Evolutionary conservation across 768 basidiomycete species (phyloP).

Genomic region (Russula emetica): DNA sequence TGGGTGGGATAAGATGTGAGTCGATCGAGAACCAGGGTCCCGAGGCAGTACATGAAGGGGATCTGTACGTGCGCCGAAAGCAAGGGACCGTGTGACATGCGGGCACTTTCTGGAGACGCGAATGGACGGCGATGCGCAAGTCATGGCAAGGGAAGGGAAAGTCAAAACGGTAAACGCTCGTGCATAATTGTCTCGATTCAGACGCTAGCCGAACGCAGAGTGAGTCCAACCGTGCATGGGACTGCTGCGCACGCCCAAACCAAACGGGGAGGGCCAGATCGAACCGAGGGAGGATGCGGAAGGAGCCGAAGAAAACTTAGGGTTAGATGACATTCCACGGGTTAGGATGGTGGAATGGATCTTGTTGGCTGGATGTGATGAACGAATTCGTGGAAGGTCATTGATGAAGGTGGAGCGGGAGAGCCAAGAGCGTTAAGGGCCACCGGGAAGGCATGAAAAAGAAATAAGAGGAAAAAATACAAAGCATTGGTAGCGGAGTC

Average conservation of each 20-base stretch:
- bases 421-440: constrained; percentile 19
- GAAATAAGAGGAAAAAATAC: not conserved
- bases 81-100: not conserved
- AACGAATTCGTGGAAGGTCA: constrained; percentile 14
- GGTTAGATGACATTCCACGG: constrained; percentile 23
- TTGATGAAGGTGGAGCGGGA: constrained; percentile 10
- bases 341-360: constrained; percentile 19
- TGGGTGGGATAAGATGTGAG: constrained; percentile 4
- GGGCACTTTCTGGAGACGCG: constrained; percentile 9
- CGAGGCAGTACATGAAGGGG: constrained; percentile 21
- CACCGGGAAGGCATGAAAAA: constrained; percentile 15
- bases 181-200: constrained; percentile 13
- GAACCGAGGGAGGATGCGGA: not conserved
- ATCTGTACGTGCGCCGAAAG: constrained; percentile 13
- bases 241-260: not conserved
- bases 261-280: not conserved
- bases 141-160: constrained; percentile 21
- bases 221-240: not conserved
- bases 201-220: constrained; percentile 2
- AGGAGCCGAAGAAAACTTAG: not conserved
- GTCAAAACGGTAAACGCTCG: not conserved
- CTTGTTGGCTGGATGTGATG: constrained; percentile 21
- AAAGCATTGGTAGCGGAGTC: constrained; percentile 7
- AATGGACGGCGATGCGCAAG: constrained; percentile 7
- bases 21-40: constrained; percentile 19